Conservation (phyloP, 805 yeast species). For the Candida sanyiensis region DNA sequence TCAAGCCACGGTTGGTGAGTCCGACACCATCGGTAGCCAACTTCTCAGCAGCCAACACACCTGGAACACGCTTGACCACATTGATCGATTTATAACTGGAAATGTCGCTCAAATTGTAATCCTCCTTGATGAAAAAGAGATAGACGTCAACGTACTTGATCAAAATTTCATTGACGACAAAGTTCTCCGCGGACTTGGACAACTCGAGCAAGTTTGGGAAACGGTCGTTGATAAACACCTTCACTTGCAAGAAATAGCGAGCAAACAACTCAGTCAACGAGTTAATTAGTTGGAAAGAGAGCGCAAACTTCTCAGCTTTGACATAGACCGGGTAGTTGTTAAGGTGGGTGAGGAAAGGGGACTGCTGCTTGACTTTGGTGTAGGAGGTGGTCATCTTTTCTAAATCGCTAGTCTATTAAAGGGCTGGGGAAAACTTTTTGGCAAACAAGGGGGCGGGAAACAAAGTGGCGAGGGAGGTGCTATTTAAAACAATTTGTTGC, state of each 20-base stretch:
- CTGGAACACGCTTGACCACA: conserved; percentile 7
- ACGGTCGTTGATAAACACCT: conserved; percentile 1
- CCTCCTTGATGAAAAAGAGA: conserved; percentile 7
- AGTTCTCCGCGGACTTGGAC: neutral
- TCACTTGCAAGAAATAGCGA: neutral
- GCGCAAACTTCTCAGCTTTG: conserved; percentile 5
- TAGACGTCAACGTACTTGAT: conserved; percentile 8
- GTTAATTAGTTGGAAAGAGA: conserved; percentile 8
- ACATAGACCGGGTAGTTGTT: conserved; percentile 4
- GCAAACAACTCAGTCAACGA: conserved; percentile 2
- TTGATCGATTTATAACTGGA: neutral
- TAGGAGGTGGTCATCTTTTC: conserved; percentile 3
- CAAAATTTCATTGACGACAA: conserved; percentile 3
- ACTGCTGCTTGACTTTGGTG: conserved; percentile 4
- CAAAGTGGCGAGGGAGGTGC: too few relatives aligned
- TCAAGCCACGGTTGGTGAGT: conserved; percentile 1
- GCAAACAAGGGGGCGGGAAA: too few relatives aligned
- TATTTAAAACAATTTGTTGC: too few relatives aligned
- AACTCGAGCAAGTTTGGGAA: conserved; percentile 4
- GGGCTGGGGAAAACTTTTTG: neutral
- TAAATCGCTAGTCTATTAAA: neutral
- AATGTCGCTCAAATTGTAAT: conserved; percentile 6
- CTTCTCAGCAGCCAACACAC: conserved; percentile 3
- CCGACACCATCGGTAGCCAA: conserved; percentile 1
- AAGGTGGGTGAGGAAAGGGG: conserved; percentile 5